phyloP scores from a whole-genome alignment of 1,284 basidiomycete genomes.

The Kwoniella shivajii region DNA sequence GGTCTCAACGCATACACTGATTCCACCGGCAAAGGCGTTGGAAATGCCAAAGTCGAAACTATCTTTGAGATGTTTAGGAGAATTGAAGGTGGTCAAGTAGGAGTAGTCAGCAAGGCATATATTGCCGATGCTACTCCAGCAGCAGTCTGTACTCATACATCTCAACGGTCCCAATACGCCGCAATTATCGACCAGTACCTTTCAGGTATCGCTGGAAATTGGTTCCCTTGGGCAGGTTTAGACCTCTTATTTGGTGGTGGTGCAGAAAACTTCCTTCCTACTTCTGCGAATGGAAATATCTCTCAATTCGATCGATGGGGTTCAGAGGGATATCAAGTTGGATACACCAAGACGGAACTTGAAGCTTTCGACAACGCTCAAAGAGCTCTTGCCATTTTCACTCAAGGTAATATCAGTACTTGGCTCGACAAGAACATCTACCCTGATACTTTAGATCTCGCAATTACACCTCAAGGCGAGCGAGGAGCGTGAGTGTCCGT shows the following conservation, averaged over 20 bases:
- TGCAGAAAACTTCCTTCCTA: slow-evolving; percentile 50
- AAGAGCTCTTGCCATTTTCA: slow-evolving; percentile 54
- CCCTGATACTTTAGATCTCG: slow-evolving; percentile 43
- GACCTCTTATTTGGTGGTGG: slow-evolving; percentile 53
- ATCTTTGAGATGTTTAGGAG: slow-evolving; percentile 49
- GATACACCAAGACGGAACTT: slow-evolving; percentile 51
- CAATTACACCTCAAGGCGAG: slow-evolving; percentile 37
- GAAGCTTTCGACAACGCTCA: slow-evolving; percentile 46
- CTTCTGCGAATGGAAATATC: slow-evolving; percentile 46
- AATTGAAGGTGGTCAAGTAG: slow-evolving; percentile 50
- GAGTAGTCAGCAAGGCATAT: slow-evolving; percentile 55
- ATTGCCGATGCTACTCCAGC: slow-evolving; percentile 56
- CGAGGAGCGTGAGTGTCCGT: slow-evolving; percentile 34
- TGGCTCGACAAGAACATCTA: slow-evolving; percentile 55
- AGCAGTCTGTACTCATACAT: slow-evolving; percentile 50
- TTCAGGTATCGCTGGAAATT: slow-evolving; percentile 48
- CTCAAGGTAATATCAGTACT: slow-evolving; percentile 52
- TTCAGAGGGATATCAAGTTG: slow-evolving; percentile 52
- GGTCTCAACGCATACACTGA: slow-evolving; percentile 52
- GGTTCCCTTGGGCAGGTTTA: slow-evolving; percentile 52
- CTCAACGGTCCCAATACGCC: slow-evolving; percentile 45
- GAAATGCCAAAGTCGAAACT: slow-evolving; percentile 54
- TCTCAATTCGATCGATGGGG: slow-evolving; percentile 52
- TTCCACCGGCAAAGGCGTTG: slow-evolving; percentile 42
- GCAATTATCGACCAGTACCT: slow-evolving; percentile 54